Evolutionary conservation across 768 basidiomycete genomes (phyloP), one percentile per base, ranked within the genome.

Genomic region (Russula olivacea): DNA sequence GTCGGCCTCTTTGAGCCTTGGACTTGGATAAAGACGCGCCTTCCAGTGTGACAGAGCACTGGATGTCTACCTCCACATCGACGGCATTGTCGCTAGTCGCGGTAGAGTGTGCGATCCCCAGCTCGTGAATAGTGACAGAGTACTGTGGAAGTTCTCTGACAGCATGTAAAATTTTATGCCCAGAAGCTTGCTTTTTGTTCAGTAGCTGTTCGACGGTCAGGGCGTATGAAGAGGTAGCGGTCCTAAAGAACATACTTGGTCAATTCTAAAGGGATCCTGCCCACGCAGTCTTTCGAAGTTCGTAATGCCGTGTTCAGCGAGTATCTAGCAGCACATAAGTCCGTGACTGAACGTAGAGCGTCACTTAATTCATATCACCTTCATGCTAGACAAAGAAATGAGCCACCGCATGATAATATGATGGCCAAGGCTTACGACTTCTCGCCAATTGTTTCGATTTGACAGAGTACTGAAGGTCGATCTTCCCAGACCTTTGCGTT

Each of bases 401-500:
- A 60, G 51, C 5, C 11, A 25, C 34, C 21, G 30, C 14, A 30
- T 11, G 6, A 21, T 30, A 28, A 1, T 49, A 23, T 19, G 28
- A 41, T n/a, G n/a, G 8, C 5, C n/a, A 56, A 23, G 15, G 74
- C 88, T 71, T 61, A 92, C 91, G 90, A 91, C 82, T 92, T 93
- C 70, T 93, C 91, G 36, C 95, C 96, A 47, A 98, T 86, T n/a
- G 86, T 83, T 38, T 90, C 86, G 55, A 98, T 80, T 72, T 98
- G 96, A 15, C 89, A 81, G 58, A 98, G 80, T 8, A 96, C 88
- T 15, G 86, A 76, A 5, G 93, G 85, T 21, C 90, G 78, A 69
- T 93, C 88, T 69, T 98, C 95, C 96, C 96, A 98, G 48, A 92
- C 87, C 68, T 88, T 93, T 4, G 91, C 91, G 57, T 78, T 81